Conservation (phyloP, 345 rosid genomes). For the Eucalyptus sp. region DNA sequence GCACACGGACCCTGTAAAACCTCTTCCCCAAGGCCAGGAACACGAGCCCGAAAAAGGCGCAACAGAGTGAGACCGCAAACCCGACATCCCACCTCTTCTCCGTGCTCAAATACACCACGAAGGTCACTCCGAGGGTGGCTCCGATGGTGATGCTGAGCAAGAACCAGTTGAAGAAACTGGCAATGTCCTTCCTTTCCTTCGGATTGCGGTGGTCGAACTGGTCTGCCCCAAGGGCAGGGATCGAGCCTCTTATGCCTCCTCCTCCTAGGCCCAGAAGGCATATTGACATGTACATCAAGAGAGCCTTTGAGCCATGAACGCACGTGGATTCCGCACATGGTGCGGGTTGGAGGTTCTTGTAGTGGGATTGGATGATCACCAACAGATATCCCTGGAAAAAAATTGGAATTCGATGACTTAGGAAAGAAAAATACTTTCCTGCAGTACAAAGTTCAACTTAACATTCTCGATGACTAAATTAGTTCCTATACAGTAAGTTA, state of each 20-base stretch:
- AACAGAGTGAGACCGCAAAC: constrained; percentile 2
- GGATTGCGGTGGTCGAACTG: constrained; percentile 7
- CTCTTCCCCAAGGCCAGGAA: constrained; percentile 4
- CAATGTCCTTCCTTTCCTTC: constrained; percentile 1
- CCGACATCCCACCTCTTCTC: constrained; percentile 5
- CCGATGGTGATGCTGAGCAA: constrained; percentile 11
- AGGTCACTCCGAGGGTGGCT: constrained; percentile 9
- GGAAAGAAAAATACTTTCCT: not conserved
- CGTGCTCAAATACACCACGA: constrained; percentile 9
- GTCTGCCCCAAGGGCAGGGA: constrained; percentile 16
- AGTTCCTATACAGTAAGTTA: not conserved
- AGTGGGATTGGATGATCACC: constrained; percentile 14
- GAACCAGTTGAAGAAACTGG: constrained; percentile 22
- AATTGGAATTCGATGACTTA: not conserved
- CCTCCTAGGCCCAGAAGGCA: constrained; percentile 10
- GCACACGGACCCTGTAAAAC: constrained; percentile 6
- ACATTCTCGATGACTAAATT: not conserved
- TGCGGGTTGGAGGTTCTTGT: constrained; percentile 3
- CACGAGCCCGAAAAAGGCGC: constrained; percentile 5
- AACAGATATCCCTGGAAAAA: constrained; percentile 4
- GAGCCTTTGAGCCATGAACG: constrained; percentile 5
- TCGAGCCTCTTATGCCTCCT: constrained; percentile 12
- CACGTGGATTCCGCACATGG: constrained; percentile 5
- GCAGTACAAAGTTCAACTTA: not conserved
- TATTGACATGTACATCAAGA: constrained; percentile 9